Evolutionary conservation across 1,139 yeast genomes (phyloP).

Genomic region (Schwanniomyces etchellsii): DNA sequence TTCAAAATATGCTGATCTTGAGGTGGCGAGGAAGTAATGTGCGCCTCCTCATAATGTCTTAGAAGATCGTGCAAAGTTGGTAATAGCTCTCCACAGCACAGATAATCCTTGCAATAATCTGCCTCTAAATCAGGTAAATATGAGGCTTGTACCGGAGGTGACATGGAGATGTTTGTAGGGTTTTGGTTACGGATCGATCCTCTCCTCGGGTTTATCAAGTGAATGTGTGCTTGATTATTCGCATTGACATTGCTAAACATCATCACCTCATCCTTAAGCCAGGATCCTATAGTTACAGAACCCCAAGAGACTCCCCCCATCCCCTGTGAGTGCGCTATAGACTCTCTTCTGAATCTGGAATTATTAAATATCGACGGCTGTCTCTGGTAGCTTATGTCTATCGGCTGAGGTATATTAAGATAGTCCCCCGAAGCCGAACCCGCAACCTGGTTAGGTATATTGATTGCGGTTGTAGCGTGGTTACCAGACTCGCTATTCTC

Average conservation of each 20-base stretch:
- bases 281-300: conserved; percentile 86
- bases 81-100: conserved; percentile 88
- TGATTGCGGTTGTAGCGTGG: conserved; percentile 10
- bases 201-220: conserved; percentile 38
- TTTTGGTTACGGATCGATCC: conserved; percentile 32
- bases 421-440: conserved; percentile 6
- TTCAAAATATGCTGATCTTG: conserved; percentile 29
- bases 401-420: conserved; percentile 35
- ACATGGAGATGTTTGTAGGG: conserved; percentile 32
- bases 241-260: conserved; percentile 28
- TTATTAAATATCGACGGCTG: conserved; percentile 35
- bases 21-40: conserved; percentile 70
- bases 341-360: conserved; percentile 62
- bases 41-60: conserved; percentile 95
- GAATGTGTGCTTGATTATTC: conserved; percentile 15
- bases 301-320: conserved; percentile 99
- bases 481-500: conserved; percentile 15
- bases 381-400: conserved; percentile 42
- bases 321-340: conserved; percentile 93
- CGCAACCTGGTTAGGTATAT: conserved; percentile 11
- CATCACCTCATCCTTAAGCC: conserved; percentile 92
- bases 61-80: conserved; percentile 92
- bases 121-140: conserved; percentile 91
- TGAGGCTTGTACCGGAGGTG: conserved; percentile 67
- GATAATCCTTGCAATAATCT: conserved; percentile 91